A percentile compares a stretch with the other conserved stretches of the same genome.
These are phyloP conservation scores for Butyriboletus loyo DNA, from an alignment of 768 basidiomycete species.

Conservation along the genomic window DNA sequence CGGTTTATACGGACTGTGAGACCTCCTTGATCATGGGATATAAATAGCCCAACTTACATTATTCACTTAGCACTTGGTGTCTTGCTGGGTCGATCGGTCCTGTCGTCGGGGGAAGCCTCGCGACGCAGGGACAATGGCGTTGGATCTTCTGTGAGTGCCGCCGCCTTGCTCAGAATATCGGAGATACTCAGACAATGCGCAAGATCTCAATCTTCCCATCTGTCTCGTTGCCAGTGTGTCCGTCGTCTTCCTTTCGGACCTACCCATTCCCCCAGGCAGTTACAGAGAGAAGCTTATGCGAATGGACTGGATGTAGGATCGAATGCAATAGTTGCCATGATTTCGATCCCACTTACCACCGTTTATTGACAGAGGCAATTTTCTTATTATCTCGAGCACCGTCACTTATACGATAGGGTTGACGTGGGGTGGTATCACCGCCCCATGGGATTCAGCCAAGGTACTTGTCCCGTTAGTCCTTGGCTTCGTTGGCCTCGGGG, in stretches of 20 bases:
- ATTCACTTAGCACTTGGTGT: constrained; percentile 29
- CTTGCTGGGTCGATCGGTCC: constrained; percentile 22
- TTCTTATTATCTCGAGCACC: constrained; percentile 37
- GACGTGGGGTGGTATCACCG: too few species aligned
- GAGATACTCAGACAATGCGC: neutral
- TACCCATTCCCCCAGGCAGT: constrained; percentile 34
- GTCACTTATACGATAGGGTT: constrained; percentile 36
- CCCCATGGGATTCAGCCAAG: constrained; percentile 27
- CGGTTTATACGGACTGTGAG: constrained; percentile 25
- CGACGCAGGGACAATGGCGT: constrained; percentile 34
- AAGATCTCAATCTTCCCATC: constrained; percentile 40
- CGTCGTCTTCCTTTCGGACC: constrained; percentile 30
- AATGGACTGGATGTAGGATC: constrained; percentile 45
- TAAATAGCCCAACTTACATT: neutral
- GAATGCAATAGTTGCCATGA: neutral
- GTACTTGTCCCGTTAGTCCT: constrained; percentile 44
- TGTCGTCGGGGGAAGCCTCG: constrained; percentile 34
- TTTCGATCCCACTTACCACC: neutral
- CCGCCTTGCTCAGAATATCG: neutral
- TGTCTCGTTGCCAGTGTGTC: constrained; percentile 5
- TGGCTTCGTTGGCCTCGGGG: constrained; percentile 37
- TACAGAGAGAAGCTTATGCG: neutral
- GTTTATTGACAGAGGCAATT: constrained; percentile 36
- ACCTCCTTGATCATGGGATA: neutral
- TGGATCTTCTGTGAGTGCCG: constrained; percentile 39